Evolutionary conservation across 2,329 filamentous ascomycete species (phyloP).

Genomic region (Aspergillus ochraceoroseus): DNA sequence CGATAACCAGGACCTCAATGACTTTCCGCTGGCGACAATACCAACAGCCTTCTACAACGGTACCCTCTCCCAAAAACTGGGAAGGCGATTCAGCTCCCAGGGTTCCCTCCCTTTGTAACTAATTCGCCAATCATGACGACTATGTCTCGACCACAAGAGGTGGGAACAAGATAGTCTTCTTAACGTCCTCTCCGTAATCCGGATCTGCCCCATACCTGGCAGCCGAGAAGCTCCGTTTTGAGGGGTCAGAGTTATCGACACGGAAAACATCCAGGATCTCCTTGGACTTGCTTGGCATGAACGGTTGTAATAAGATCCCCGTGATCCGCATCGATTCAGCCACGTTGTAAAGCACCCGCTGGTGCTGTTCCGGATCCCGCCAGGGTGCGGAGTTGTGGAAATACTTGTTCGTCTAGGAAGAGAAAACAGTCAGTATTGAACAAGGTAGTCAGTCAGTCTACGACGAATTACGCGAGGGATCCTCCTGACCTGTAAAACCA

Average conservation of each 20-base stretch:
- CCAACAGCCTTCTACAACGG: conserved; percentile 9
- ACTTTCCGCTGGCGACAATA: conserved; percentile 11
- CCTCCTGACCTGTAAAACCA: conserved; percentile 54
- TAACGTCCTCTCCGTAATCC: conserved; percentile 59
- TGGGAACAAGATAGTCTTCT: conserved; percentile 51
- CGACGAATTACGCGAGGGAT: conserved; percentile 5
- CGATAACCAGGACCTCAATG: no score
- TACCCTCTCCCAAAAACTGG: no score
- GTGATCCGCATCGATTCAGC: conserved; percentile 73
- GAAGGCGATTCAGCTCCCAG: no score
- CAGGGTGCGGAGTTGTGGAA: conserved; percentile 65
- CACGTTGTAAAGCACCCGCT: conserved; percentile 62
- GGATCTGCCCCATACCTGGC: conserved; percentile 61
- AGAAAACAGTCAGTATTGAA: conserved; percentile 1
- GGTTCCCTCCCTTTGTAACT: no score
- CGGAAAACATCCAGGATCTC: conserved; percentile 72
- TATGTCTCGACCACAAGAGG: conserved; percentile 40
- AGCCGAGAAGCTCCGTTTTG: conserved; percentile 59
- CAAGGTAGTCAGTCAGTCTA: neutral
- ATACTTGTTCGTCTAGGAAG: conserved; percentile 59
- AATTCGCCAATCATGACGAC: conserved; percentile 22
- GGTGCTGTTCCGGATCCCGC: conserved; percentile 49
- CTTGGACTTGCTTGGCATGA: conserved; percentile 74
- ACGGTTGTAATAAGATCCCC: conserved; percentile 82
- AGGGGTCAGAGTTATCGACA: conserved; percentile 53